Conservation (phyloP, 2,329 filamentous ascomycete genomes). For the Botrytis squamosa region DNA sequence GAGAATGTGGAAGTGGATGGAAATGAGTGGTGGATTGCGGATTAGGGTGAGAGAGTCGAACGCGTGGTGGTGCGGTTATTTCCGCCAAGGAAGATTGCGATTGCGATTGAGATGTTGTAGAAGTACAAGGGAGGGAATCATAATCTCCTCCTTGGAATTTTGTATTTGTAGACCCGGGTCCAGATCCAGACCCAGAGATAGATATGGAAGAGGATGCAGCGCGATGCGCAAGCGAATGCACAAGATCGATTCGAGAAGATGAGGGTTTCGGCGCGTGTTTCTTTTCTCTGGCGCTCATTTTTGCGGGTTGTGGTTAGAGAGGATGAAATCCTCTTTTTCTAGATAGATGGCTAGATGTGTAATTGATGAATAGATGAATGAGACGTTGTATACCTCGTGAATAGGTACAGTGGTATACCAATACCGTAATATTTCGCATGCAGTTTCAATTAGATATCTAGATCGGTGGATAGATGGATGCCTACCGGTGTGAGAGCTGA, state of each 20-base stretch:
- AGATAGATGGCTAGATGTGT: background rate
- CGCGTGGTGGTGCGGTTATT: conserved; percentile 1
- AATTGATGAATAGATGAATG: background rate
- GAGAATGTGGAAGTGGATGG: background rate
- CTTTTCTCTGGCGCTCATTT: conserved; percentile 1
- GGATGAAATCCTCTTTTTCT: background rate
- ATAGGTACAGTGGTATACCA: background rate
- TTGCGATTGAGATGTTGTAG: background rate
- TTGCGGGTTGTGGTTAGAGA: background rate
- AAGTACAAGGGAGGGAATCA: background rate
- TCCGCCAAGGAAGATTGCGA: background rate
- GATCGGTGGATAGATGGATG: background rate
- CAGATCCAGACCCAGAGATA: background rate
- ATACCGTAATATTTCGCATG: background rate
- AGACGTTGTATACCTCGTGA: background rate
- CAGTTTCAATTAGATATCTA: background rate
- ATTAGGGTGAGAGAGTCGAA: background rate
- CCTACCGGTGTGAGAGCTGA: background rate
- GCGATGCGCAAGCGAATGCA: background rate
- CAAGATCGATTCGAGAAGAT: conserved; percentile 2
- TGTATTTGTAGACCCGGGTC: background rate
- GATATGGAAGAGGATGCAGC: background rate
- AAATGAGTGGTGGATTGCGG: background rate
- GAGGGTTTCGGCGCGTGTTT: background rate
- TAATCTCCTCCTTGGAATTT: background rate